Evolutionary conservation across 2,329 filamentous ascomycete species (phyloP).

Genomic region (Penicillium nordicum): DNA sequence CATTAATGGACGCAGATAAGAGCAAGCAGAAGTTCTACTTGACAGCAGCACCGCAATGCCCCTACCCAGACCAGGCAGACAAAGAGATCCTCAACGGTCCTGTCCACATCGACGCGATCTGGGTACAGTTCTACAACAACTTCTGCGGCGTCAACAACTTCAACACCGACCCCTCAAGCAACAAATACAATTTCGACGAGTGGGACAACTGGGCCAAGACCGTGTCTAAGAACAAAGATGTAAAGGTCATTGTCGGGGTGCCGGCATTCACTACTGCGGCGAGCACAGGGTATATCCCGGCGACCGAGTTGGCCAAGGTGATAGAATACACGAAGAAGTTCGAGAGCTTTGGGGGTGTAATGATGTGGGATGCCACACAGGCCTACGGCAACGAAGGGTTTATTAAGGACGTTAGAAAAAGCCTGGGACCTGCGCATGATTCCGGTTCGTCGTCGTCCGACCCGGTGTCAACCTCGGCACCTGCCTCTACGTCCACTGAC

Average conservation of each 20-base stretch:
- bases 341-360: slow-evolving; percentile 62
- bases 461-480: slow-evolving; percentile 25
- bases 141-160: slow-evolving; percentile 59
- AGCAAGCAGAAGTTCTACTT: slow-evolving; percentile 59
- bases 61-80: slow-evolving; percentile 61
- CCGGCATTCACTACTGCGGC: slow-evolving; percentile 54
- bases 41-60: slow-evolving; percentile 66
- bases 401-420: slow-evolving; percentile 44
- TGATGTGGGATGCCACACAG: slow-evolving; percentile 68
- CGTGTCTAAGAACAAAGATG: slow-evolving; percentile 55
- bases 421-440: slow-evolving; percentile 41
- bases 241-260: slow-evolving; percentile 61
- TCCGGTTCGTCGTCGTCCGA: slow-evolving; percentile 42
- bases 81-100: slow-evolving; percentile 54
- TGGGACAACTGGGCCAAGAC: slow-evolving; percentile 66
- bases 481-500: slow-evolving; percentile 28
- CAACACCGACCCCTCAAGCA: slow-evolving; percentile 45
- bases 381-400: slow-evolving; percentile 58
- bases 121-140: slow-evolving; percentile 69
- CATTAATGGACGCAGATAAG: slow-evolving; percentile 51
- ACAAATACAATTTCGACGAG: slow-evolving; percentile 59
- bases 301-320: slow-evolving; percentile 47
- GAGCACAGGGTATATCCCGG: slow-evolving; percentile 55
- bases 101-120: slow-evolving; percentile 59
- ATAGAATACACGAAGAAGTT: slow-evolving; percentile 55